These are phyloP conservation scores for Volvariella volvacea DNA, from an alignment of 1,284 basidiomycete species.

Conservation along the genomic window DNA sequence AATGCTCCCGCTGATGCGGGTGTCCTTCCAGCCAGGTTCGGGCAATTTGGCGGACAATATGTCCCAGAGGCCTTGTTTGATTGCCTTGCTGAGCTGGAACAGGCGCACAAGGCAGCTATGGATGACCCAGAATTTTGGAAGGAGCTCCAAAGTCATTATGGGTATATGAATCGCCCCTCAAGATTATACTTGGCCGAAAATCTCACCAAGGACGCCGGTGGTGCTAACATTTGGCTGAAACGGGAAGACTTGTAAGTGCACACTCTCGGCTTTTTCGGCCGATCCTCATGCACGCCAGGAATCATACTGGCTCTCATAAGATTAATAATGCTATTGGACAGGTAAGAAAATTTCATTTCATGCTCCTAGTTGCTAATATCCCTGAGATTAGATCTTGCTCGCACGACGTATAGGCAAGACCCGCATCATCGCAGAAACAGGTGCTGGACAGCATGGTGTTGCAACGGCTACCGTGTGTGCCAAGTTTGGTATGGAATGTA, in stretches of 20 bases:
- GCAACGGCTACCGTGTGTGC: slow-evolving; percentile 98
- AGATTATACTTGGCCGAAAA: slow-evolving; percentile 73
- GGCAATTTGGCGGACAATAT: slow-evolving; percentile 95
- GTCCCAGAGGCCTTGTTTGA: slow-evolving; percentile 94
- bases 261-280: slow-evolving; percentile 1
- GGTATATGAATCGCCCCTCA: slow-evolving; percentile 83
- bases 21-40: slow-evolving; percentile 80
- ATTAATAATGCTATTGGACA: slow-evolving; percentile 96
- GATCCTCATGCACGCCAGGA: slow-evolving; percentile 35
- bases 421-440: slow-evolving; percentile 97
- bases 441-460: slow-evolving; percentile 98
- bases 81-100: slow-evolving; percentile 86
- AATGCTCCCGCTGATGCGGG: slow-evolving; percentile 29
- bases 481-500: slow-evolving; percentile 91
- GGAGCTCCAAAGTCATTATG: slow-evolving; percentile 85
- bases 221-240: slow-evolving; percentile 97
- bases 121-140: slow-evolving; percentile 90
- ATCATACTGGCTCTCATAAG: slow-evolving; percentile 96
- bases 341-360: slow-evolving; percentile 26
- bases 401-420: slow-evolving; percentile 92
- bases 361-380: background rate
- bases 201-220: slow-evolving; percentile 71
- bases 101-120: slow-evolving; percentile 83
- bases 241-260: slow-evolving; percentile 82
- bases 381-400: slow-evolving; percentile 67